phyloP scores from a whole-genome alignment of 2,329 filamentous ascomycete species.

The Cladophialophora exuberans region DNA sequence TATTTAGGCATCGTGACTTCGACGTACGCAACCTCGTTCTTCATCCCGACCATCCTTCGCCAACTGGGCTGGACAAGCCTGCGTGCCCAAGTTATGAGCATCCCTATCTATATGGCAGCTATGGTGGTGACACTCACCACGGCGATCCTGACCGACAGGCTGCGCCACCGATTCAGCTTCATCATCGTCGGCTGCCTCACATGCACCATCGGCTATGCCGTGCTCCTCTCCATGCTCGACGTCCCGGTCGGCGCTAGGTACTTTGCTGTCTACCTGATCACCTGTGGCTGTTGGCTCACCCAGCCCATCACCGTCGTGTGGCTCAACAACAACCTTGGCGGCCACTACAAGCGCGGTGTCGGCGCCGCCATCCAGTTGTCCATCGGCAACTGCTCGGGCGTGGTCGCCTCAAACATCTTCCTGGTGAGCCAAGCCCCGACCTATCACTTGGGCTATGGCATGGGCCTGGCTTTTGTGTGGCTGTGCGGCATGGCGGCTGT shows the following conservation, averaged over 20 bases:
- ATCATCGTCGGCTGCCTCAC: background rate
- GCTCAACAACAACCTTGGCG: slow-evolving; percentile 36
- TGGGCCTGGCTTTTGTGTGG: slow-evolving; percentile 33
- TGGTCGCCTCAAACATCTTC: slow-evolving; percentile 45
- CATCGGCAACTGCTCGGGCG: slow-evolving; percentile 36
- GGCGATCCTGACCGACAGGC: background rate
- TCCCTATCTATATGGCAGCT: slow-evolving; percentile 39
- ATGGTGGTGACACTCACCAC: background rate
- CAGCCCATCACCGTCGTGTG: slow-evolving; percentile 34
- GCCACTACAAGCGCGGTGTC: slow-evolving; percentile 35
- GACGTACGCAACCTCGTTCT: slow-evolving; percentile 38
- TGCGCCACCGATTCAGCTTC: background rate
- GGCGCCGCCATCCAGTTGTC: slow-evolving; percentile 42
- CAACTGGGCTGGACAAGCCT: slow-evolving; percentile 38
- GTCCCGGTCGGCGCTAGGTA: slow-evolving; percentile 4
- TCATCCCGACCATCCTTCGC: slow-evolving; percentile 41
- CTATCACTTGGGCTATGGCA: slow-evolving; percentile 44
- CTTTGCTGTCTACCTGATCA: background rate
- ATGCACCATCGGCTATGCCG: background rate
- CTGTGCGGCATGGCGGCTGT: background rate
- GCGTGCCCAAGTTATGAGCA: slow-evolving; percentile 39
- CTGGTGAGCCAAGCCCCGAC: slow-evolving; percentile 37
- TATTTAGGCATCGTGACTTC: slow-evolving; percentile 41
- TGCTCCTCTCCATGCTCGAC: slow-evolving; percentile 15
- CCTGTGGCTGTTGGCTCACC: slow-evolving; percentile 36